These are phyloP conservation scores for Telfairia occidentalis DNA, from an alignment of 331 rosid genomes.

Conservation along the genomic window DNA sequence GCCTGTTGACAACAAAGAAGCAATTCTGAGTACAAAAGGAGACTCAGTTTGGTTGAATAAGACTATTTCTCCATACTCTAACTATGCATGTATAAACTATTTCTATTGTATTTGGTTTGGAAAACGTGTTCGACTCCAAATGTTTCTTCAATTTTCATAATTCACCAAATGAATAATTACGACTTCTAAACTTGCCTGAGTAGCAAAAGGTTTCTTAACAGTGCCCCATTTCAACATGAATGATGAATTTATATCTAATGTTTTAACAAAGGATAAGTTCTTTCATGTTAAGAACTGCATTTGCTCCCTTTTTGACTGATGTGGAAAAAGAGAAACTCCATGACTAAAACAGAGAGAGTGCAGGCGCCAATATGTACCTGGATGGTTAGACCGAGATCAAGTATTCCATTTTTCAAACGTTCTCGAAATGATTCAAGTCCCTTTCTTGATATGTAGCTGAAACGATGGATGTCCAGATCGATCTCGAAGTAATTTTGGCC, in stretches of 20 bases:
- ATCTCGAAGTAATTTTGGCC: slow-evolving; percentile 90
- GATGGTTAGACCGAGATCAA: slow-evolving; percentile 76
- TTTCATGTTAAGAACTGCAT: not conserved
- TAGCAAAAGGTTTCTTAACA: not conserved
- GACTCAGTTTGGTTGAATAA: not conserved
- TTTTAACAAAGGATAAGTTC: not conserved
- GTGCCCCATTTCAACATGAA: not conserved
- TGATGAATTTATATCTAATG: not conserved
- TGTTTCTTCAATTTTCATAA: not conserved
- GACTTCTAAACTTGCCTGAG: not conserved
- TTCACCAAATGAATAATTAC: not conserved
- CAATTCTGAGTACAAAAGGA: not conserved
- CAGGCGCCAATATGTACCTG: slow-evolving; percentile 35
- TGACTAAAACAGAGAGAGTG: not conserved
- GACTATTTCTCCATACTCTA: not conserved
- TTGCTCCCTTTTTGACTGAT: not conserved
- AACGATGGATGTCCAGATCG: slow-evolving; percentile 90
- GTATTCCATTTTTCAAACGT: slow-evolving; percentile 56
- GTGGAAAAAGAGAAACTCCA: not conserved
- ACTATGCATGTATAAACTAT: not conserved
- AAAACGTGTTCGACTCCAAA: not conserved
- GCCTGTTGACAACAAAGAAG: slow-evolving; percentile 34
- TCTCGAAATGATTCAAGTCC: slow-evolving; percentile 82
- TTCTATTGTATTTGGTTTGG: not conserved
- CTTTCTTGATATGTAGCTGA: slow-evolving; percentile 89